A percentile compares a stretch with the other conserved stretches of the same genome.
These are phyloP conservation scores for Kwoniella shandongensis DNA, from an alignment of 768 basidiomycete genomes.

Conservation along the genomic window DNA sequence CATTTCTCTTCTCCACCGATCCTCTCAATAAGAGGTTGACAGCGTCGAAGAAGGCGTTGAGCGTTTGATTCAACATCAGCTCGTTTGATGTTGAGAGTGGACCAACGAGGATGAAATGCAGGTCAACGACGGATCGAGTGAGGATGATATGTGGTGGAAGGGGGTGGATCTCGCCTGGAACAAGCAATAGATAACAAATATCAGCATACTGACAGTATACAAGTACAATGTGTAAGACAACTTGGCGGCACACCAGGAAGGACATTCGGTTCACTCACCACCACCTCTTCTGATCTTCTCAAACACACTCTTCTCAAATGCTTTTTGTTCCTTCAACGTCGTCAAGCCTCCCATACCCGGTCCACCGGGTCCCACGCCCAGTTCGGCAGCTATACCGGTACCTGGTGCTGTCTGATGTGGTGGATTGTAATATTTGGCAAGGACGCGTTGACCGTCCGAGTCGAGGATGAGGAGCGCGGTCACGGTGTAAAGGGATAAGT, in stretches of 20 bases:
- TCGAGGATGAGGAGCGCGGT: constrained; percentile 88
- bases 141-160: constrained; percentile 86
- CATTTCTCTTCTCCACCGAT: constrained; percentile 89
- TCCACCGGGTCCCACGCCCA: constrained; percentile 44
- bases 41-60: constrained; percentile 81
- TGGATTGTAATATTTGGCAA: constrained; percentile 93
- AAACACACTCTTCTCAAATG: constrained; percentile 92
- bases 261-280: constrained; percentile 58
- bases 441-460: constrained; percentile 88
- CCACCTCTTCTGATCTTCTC: constrained; percentile 93
- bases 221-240: not conserved
- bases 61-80: constrained; percentile 85
- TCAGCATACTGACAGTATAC: not conserved
- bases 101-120: constrained; percentile 90
- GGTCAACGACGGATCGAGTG: constrained; percentile 91
- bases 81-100: constrained; percentile 81
- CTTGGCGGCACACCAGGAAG: not conserved
- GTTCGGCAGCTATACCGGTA: constrained; percentile 42
- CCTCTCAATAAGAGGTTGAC: constrained; percentile 80
- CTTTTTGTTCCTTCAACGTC: constrained; percentile 85
- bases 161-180: constrained; percentile 86
- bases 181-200: constrained; percentile 1
- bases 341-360: constrained; percentile 45
- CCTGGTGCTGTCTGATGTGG: constrained; percentile 56
- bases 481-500: constrained; percentile 83